These are phyloP conservation scores for Verticillium nubilum DNA, from an alignment of 2,329 filamentous ascomycete species.

Conservation along the genomic window DNA sequence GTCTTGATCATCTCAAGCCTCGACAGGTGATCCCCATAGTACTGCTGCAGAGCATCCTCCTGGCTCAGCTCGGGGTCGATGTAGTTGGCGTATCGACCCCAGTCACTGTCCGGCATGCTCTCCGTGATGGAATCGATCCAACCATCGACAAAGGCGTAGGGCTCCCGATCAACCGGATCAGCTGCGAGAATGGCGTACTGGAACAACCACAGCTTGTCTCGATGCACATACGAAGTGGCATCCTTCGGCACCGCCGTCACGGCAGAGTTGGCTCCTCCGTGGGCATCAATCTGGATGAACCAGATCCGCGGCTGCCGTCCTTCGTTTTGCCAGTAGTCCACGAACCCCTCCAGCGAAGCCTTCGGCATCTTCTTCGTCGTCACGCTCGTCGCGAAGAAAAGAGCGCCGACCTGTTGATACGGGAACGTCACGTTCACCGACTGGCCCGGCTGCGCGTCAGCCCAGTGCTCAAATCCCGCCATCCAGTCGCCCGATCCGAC, in stretches of 20 bases:
- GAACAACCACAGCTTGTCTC: conserved; percentile 41
- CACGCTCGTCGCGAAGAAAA: conserved; percentile 14
- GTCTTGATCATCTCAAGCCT: conserved; percentile 32
- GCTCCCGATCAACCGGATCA: conserved; percentile 18
- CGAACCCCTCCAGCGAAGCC: conserved; percentile 16
- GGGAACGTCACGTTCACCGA: conserved; percentile 4
- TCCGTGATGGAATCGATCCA: conserved; percentile 32
- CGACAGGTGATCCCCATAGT: conserved; percentile 36
- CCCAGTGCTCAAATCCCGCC: conserved; percentile 5
- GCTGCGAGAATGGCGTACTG: conserved; percentile 37
- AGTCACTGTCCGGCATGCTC: conserved; percentile 26
- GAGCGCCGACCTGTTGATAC: neutral
- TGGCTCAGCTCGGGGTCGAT: conserved; percentile 41
- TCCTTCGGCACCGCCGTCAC: conserved; percentile 19
- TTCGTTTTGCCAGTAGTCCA: conserved; percentile 17
- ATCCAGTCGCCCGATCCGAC: conserved; percentile 16
- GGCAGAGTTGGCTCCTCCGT: conserved; percentile 29
- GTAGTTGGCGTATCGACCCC: conserved; percentile 49
- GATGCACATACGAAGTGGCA: conserved; percentile 31
- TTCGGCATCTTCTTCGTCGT: conserved; percentile 18
- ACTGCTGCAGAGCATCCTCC: conserved; percentile 41
- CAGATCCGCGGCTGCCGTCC: neutral
- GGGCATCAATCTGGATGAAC: conserved; percentile 23
- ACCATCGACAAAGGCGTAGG: conserved; percentile 28
- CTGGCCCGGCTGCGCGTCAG: neutral